phyloP scores from a whole-genome alignment of 129 eudicot species.

The Ambrosia artemisiifolia region DNA sequence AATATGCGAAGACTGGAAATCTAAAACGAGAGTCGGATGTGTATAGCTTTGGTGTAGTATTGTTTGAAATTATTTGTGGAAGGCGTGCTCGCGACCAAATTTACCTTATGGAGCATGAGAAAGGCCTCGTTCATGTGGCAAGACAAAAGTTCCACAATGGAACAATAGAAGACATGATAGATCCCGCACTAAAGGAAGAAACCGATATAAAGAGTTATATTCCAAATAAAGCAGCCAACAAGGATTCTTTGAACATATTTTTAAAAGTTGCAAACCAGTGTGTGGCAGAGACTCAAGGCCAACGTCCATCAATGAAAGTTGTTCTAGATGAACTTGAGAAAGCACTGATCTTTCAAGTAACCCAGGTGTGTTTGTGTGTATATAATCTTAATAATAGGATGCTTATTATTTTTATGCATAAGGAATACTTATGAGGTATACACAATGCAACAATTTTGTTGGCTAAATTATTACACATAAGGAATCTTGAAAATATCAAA shows the following conservation, averaged over 20 bases:
- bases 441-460: too few relatives aligned
- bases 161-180: neutral
- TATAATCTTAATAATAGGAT: too few relatives aligned
- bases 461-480: too few relatives aligned
- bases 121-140: neutral
- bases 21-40: neutral
- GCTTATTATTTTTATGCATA: too few relatives aligned
- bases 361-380: too few relatives aligned
- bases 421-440: too few relatives aligned
- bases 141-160: neutral
- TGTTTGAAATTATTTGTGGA: neutral
- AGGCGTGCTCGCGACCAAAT: neutral
- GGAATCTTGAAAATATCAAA: too few relatives aligned
- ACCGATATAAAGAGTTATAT: neutral
- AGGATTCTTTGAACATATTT: neutral
- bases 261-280: neutral
- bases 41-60: neutral
- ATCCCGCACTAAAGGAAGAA: constrained; percentile 1
- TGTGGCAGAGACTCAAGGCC: neutral
- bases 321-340: too few relatives aligned
- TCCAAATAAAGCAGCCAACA: neutral
- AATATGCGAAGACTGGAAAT: neutral
- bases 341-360: too few relatives aligned
- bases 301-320: neutral
- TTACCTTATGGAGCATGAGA: neutral